Base-by-base conservation (phyloP, 331 rosid species). In the Malus hybrid region DNA sequence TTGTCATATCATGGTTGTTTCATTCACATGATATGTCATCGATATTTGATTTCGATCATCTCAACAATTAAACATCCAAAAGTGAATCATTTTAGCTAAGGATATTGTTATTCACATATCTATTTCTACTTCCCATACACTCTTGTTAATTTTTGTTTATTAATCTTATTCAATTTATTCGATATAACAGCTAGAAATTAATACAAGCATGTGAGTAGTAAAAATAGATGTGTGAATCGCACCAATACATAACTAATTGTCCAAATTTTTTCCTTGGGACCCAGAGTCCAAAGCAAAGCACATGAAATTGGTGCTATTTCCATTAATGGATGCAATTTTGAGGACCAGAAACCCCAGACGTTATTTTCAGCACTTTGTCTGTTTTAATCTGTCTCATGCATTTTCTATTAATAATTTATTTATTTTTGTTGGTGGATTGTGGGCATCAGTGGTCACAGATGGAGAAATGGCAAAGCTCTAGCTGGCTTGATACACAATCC, bases 101-200 rank as follows among this genome's bases (percentile, higher is more conserved):
- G 44, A 36, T 36, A 36, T 0, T 36, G 44, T 8, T 36, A 36
- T 36, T 36, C 11, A 36, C 4, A 36, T 0, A 9, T 36, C 9
- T 9, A 36, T 36, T 9, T 36, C 2, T 36, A 36, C 11, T 36
- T 36, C 0, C 1, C 44, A 36, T 0, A 5, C 7, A 48, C 0
- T 0, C 0, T 48, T 48, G 0, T 14, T 48, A 48, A 14, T 48
- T 48, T 48, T 48, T 48, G 0, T 48, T 0, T 14, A 14, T 5
- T 14, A 0, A 14, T 48, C 0, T 48, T 48, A 0, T 48, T 48
- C 0, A 48, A 48, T 48, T 48, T 5, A 48, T 48, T 48, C 0
- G 3, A 48, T 48, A 0, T 2, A 5, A 48, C 0, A 1, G 1
- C 2, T 0, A 0, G 0, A 48, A 14, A 48, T 48, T 48, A 0